Conservation (phyloP, 1,284 basidiomycete genomes). For the Puccinia coronata region DNA sequence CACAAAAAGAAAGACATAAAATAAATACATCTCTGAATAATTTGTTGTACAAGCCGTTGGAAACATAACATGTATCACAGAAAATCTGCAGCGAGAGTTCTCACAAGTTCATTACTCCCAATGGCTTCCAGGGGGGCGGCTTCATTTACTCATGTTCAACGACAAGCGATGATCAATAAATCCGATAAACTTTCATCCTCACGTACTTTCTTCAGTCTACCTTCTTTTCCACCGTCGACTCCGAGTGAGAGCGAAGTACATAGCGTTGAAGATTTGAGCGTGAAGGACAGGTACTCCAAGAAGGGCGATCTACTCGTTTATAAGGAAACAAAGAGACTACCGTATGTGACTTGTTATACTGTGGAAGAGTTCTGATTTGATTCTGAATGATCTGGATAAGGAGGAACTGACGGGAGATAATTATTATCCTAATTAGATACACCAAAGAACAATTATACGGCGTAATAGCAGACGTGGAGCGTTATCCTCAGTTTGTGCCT, state of each 20-base stretch:
- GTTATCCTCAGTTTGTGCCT: conserved; percentile 47
- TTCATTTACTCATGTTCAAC: background rate
- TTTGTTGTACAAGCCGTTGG: background rate
- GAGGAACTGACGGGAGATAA: background rate
- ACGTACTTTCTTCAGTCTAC: conserved; percentile 36
- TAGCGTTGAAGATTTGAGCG: background rate
- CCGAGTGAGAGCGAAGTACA: conserved; percentile 8
- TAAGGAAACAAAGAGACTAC: conserved; percentile 44
- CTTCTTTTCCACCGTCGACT: conserved; percentile 40
- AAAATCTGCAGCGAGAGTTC: background rate
- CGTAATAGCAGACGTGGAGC: conserved; percentile 47
- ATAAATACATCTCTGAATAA: background rate
- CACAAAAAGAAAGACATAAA: background rate
- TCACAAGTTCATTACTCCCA: background rate
- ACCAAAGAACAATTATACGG: conserved; percentile 45
- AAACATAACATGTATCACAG: background rate
- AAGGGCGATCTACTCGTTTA: conserved; percentile 38
- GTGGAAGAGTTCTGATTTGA: background rate
- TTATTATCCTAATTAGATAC: conserved; percentile 9
- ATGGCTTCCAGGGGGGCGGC: background rate
- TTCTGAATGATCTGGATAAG: background rate
- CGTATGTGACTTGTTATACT: conserved; percentile 8
- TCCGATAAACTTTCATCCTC: background rate
- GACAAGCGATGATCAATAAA: background rate
- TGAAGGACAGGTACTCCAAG: conserved; percentile 41